Evolutionary conservation across 2,329 filamentous ascomycete species (phyloP), one percentile per base, ranked within the genome.

Genomic region (Alternaria panax): DNA sequence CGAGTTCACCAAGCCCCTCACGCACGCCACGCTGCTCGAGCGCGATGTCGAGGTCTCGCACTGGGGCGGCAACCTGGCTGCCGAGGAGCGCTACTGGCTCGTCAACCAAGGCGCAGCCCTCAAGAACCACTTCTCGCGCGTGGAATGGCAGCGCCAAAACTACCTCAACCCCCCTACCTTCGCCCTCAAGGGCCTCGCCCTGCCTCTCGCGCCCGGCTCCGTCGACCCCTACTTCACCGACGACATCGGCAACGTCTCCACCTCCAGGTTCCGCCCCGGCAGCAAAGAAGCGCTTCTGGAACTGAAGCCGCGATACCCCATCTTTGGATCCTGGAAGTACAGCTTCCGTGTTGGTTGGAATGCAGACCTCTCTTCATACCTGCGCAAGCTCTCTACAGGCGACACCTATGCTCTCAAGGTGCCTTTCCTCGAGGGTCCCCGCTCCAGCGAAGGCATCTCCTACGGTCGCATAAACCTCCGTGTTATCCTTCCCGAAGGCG

Each of bases 311-410:
- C 88, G 95, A 52, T 99, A 96, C 79, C 95, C 95, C n/a, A 79
- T 99, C 24, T 99, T 97, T 72, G 95, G 95, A 60, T 93, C 92
- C 61, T 99, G 95, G 95, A 97, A 96, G 80, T 98, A 97, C 80
- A 95, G 92, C 66, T 99, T 98, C 83, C 92, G 91, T 59, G 89
- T 98, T 57, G 95, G 95, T 68, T 99, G 95, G 95, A 96, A 98
- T 81, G 89, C 91, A 52, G 88, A 96, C 67, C 84, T 96, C 27
- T 88, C 88, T 71, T 87, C 86, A 57, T 95, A 92, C 77, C 77
- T 99, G 66, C 89, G 92, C 70, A 84, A 83, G 70, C 73, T 83
- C 24, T 87, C 86, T 41, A 81, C 83, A 45, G 85, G 85, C 25
- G 88, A 92, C 60, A 86, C 87, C n/a, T 96, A 92, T 73, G 85